Conservation (phyloP, 441 rosid species). For the Adansonia gregorii region DNA sequence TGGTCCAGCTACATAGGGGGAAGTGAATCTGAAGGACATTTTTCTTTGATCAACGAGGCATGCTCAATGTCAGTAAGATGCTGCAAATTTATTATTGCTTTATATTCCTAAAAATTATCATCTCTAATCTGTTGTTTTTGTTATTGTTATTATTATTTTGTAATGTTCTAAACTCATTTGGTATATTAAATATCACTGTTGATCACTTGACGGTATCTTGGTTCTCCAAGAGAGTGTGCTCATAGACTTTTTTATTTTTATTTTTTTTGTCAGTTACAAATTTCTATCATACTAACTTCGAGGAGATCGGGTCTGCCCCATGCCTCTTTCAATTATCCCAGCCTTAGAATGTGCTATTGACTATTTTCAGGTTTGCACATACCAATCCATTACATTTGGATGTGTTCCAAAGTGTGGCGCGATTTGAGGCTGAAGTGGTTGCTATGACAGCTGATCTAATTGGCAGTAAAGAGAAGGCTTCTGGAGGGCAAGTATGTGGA, state of each 20-base stretch:
- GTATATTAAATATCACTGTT: neutral
- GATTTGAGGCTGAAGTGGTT: slow-evolving; percentile 93
- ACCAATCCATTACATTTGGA: slow-evolving; percentile 94
- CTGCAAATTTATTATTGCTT: slow-evolving; percentile 13
- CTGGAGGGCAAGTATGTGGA: slow-evolving; percentile 90
- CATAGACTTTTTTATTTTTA: no score
- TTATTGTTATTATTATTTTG: neutral
- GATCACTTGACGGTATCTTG: slow-evolving; percentile 1
- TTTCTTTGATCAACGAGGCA: slow-evolving; percentile 91
- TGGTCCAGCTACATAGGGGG: slow-evolving; percentile 86
- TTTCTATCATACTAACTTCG: slow-evolving; percentile 12
- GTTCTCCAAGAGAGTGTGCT: neutral
- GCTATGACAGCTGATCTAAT: slow-evolving; percentile 95
- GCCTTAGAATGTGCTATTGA: slow-evolving; percentile 20
- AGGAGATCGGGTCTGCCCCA: slow-evolving; percentile 9
- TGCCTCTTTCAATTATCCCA: slow-evolving; percentile 5
- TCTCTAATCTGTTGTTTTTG: slow-evolving; percentile 6
- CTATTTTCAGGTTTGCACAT: slow-evolving; percentile 85
- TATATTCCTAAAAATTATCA: neutral
- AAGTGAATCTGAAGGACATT: slow-evolving; percentile 90
- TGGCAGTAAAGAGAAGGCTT: slow-evolving; percentile 69
- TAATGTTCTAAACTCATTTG: neutral
- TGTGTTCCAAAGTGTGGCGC: slow-evolving; percentile 80
- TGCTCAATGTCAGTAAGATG: slow-evolving; percentile 85
- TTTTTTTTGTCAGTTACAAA: neutral